Conservation (phyloP, 78 protist species). For the Cyanophora paradoxa region DNA sequence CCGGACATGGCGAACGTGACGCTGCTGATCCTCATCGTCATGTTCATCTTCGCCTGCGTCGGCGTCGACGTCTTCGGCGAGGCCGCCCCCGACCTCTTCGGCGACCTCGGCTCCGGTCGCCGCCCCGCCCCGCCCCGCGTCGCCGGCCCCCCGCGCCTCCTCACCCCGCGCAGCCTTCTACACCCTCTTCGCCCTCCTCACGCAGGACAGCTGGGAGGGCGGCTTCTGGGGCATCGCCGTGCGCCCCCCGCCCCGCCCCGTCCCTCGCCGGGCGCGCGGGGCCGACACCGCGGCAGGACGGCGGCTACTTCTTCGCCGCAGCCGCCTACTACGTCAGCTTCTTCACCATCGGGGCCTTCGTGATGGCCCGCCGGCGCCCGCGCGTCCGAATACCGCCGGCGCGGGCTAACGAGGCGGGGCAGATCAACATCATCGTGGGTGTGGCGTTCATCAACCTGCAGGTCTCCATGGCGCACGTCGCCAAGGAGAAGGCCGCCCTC, state of each 20-base stretch:
- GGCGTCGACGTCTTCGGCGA: slow-evolving; percentile 19
- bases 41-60: slow-evolving; percentile 13
- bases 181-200: slow-evolving; percentile 7
- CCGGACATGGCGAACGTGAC: slow-evolving; percentile 21
- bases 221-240: background rate
- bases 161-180: slow-evolving; percentile 2
- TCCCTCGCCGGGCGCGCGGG: too few species aligned
- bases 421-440: slow-evolving; percentile 12
- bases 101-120: background rate
- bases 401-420: too few species aligned
- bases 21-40: background rate
- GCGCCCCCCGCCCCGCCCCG: too few species aligned
- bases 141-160: background rate
- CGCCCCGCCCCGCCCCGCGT: background rate
- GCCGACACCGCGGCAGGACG: too few species aligned
- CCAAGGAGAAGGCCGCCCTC: background rate
- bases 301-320: background rate
- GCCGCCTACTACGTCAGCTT: slow-evolving; percentile 1
- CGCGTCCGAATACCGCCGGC: too few species aligned
- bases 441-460: slow-evolving; percentile 13
- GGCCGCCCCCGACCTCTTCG: slow-evolving; percentile 9
- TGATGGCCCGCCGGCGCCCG: too few species aligned
- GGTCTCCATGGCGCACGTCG: too few species aligned
- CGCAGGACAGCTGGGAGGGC: slow-evolving; percentile 25
- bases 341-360: slow-evolving; percentile 11